Evolutionary conservation across 1,139 yeast genomes (phyloP).

Genomic region (Hyphopichia fennica): DNA sequence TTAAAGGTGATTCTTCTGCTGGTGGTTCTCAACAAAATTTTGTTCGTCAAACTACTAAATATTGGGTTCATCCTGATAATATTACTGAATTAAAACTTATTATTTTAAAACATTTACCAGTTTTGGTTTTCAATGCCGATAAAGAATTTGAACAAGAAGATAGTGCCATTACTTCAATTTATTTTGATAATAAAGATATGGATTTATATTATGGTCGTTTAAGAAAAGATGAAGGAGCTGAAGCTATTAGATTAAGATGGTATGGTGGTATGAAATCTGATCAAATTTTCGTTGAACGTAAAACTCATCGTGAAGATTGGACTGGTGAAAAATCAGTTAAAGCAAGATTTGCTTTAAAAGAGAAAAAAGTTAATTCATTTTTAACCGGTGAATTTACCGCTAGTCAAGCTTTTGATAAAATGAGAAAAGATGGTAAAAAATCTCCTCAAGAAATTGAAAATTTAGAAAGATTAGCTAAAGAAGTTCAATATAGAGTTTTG

Average conservation of each 20-base stretch:
- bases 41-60: conserved; percentile 96
- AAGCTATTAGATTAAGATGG: conserved; percentile 97
- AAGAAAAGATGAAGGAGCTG: conserved; percentile 97
- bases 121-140: conserved; percentile 90
- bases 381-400: conserved; percentile 84
- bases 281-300: conserved; percentile 91
- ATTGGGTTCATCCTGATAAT: conserved; percentile 99
- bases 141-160: conserved; percentile 95
- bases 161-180: conserved; percentile 93
- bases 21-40: conserved; percentile 98
- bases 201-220: conserved; percentile 93
- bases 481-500: conserved; percentile 85
- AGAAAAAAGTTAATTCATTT: conserved; percentile 83
- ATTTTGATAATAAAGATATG: conserved; percentile 84
- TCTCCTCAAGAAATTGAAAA: conserved; percentile 84
- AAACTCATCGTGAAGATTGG: conserved; percentile 99
- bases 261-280: conserved; percentile 96
- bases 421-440: conserved; percentile 90
- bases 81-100: conserved; percentile 95
- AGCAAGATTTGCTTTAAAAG: conserved; percentile 91
- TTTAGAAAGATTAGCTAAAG: conserved; percentile 87
- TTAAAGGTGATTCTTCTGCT: conserved; percentile 89
- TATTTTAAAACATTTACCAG: conserved; percentile 92
- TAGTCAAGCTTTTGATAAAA: conserved; percentile 85
- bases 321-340: conserved; percentile 98